Evolutionary conservation across 1,284 basidiomycete species (phyloP).

Genomic region (Cryptococcus amylolentus): DNA sequence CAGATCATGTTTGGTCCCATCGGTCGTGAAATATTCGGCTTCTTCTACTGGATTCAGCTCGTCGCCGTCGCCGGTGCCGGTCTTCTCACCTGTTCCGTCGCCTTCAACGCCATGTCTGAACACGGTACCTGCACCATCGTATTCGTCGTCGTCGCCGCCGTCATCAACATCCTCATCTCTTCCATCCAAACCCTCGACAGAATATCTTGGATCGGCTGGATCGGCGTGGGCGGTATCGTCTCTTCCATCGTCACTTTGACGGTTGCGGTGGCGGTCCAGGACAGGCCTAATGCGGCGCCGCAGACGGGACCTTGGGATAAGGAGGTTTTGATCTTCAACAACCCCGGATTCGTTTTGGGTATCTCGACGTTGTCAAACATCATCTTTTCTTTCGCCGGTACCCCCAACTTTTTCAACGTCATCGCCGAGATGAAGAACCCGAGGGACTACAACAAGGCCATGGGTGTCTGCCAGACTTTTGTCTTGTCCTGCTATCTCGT

Average conservation of each 20-base stretch:
- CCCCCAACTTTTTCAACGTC: conserved; percentile 40
- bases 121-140: conserved; percentile 45
- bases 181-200: conserved; percentile 34
- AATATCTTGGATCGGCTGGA: conserved; percentile 47
- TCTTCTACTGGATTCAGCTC: conserved; percentile 25
- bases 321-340: conserved; percentile 30
- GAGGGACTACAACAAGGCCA: conserved; percentile 21
- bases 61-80: conserved; percentile 31
- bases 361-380: conserved; percentile 42
- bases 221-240: conserved; percentile 30
- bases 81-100: conserved; percentile 41
- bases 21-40: conserved; percentile 36
- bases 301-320: conserved; percentile 1
- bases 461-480: conserved; percentile 27
- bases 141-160: conserved; percentile 36
- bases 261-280: conserved; percentile 45
- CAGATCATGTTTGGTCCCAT: conserved; percentile 33
- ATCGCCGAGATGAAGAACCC: conserved; percentile 49
- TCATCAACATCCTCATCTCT: conserved; percentile 4
- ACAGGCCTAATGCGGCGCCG: conserved; percentile 35
- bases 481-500: conserved; percentile 41
- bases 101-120: conserved; percentile 46
- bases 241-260: conserved; percentile 44
- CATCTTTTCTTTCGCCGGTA: conserved; percentile 41
- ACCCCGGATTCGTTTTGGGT: conserved; percentile 36